Evolutionary conservation across 352 stramenopile genomes (phyloP).

Genomic region (Globisporangium iwayamae): DNA sequence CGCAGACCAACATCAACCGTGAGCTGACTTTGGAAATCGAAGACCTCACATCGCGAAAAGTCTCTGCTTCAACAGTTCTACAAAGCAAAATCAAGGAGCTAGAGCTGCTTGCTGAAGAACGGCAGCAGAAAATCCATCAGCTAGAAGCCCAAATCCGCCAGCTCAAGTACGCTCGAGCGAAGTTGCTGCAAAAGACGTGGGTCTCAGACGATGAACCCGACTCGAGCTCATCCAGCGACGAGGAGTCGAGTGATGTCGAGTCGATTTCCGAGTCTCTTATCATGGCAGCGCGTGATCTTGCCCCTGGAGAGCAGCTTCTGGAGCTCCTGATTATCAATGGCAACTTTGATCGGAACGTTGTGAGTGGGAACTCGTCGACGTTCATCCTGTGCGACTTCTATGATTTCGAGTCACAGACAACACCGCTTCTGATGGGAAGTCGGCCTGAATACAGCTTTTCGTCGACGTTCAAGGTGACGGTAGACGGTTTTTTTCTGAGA

Average conservation of each 20-base stretch:
- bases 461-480: conserved; percentile 88
- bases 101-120: conserved; percentile 77
- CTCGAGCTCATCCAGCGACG: conserved; percentile 33
- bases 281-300: conserved; percentile 53
- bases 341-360: conserved; percentile 60
- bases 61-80: conserved; percentile 68
- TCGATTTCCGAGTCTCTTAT: conserved; percentile 70
- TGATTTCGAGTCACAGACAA: conserved; percentile 93
- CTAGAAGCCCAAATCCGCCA: conserved; percentile 88
- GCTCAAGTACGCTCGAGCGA: conserved; percentile 75
- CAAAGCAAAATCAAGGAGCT: conserved; percentile 82
- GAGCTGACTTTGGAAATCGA: conserved; percentile 91
- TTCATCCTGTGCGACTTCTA: conserved; percentile 94
- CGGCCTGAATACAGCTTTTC: conserved; percentile 90
- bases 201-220: conserved; percentile 22
- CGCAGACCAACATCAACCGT: conserved; percentile 93
- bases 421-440: conserved; percentile 76
- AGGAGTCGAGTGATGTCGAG: conserved; percentile 38
- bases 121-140: conserved; percentile 74
- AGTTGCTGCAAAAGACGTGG: conserved; percentile 29
- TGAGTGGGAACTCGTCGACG: conserved; percentile 76
- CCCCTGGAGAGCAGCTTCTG: conserved; percentile 87
- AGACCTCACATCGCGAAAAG: conserved; percentile 70
- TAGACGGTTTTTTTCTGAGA: conserved; percentile 91
- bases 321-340: conserved; percentile 86